These are phyloP conservation scores for Aspergillus pseudotamarii DNA, from an alignment of 2,329 filamentous ascomycete species.

Conservation along the genomic window DNA sequence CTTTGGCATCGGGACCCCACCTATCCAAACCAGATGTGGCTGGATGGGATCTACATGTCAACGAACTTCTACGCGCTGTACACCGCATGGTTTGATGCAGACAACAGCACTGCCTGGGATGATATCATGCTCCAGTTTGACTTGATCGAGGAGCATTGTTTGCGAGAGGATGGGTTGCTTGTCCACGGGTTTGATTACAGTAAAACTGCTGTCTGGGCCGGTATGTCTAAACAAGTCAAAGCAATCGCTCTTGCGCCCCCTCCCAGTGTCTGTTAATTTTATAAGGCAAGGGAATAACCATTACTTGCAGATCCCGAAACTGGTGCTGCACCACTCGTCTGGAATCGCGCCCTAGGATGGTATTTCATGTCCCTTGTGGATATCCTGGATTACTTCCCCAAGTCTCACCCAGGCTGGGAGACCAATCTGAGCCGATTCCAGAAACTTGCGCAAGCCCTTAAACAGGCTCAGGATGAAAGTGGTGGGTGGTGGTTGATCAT, in stretches of 20 bases:
- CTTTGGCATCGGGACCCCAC: slow-evolving; percentile 21
- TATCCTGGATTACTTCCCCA: slow-evolving; percentile 18
- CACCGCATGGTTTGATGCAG: slow-evolving; percentile 17
- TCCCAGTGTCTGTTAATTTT: neutral
- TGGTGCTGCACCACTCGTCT: slow-evolving; percentile 15
- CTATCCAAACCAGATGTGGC: slow-evolving; percentile 22
- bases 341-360: slow-evolving; percentile 20
- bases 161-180: slow-evolving; percentile 9
- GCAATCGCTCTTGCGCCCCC: neutral
- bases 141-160: slow-evolving; percentile 18
- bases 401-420: slow-evolving; percentile 12
- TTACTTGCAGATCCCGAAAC: slow-evolving; percentile 13
- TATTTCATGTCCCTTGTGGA: slow-evolving; percentile 21
- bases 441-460: slow-evolving; percentile 14
- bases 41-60: slow-evolving; percentile 23
- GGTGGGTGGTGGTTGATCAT: slow-evolving; percentile 21
- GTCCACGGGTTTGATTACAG: slow-evolving; percentile 18
- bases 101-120: slow-evolving; percentile 19
- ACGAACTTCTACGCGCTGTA: slow-evolving; percentile 19
- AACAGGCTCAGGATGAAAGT: slow-evolving; percentile 13
- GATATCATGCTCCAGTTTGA: slow-evolving; percentile 20
- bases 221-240: neutral
- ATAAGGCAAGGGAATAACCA: neutral
- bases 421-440: slow-evolving; percentile 17
- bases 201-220: slow-evolving; percentile 19